Percentiles rank a stretch among this genome's conserved stretches.
phyloP scores from a whole-genome alignment of 768 basidiomycete genomes.

The Mycena belliarum region DNA sequence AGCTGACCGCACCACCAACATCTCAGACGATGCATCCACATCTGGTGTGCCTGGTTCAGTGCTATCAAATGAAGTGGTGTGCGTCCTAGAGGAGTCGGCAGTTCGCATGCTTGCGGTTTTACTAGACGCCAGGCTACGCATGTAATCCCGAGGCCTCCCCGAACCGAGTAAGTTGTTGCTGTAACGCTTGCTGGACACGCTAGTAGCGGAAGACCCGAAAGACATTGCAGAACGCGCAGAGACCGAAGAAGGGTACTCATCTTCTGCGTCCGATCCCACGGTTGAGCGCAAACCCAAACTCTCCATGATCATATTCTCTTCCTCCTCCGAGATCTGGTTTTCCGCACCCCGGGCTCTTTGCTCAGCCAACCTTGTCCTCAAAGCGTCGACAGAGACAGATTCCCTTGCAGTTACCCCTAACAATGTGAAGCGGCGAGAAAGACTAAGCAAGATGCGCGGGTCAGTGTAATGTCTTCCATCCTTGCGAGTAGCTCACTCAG shows the following conservation, averaged over 20 bases:
- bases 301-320: slow-evolving; percentile 83
- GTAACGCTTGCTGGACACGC: slow-evolving; percentile 65
- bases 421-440: slow-evolving; percentile 80
- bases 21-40: slow-evolving; percentile 40
- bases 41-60: slow-evolving; percentile 61
- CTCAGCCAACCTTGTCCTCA: slow-evolving; percentile 69
- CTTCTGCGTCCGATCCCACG: slow-evolving; percentile 26
- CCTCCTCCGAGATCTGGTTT: slow-evolving; percentile 75
- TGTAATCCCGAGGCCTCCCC: slow-evolving; percentile 74
- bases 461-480: slow-evolving; percentile 12
- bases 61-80: slow-evolving; percentile 47
- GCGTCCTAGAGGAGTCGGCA: slow-evolving; percentile 23
- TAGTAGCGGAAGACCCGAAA: slow-evolving; percentile 42
- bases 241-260: slow-evolving; percentile 33
- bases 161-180: slow-evolving; percentile 89
- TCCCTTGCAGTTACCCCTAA: slow-evolving; percentile 69
- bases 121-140: slow-evolving; percentile 53
- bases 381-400: slow-evolving; percentile 63
- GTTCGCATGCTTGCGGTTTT: slow-evolving; percentile 45
- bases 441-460: slow-evolving; percentile 43
- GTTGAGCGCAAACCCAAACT: slow-evolving; percentile 56
- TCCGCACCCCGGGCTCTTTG: slow-evolving; percentile 71
- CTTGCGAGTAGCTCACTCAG: slow-evolving; percentile 60
- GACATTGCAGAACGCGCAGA: slow-evolving; percentile 34
- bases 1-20: slow-evolving; percentile 41